phyloP scores from a whole-genome alignment of 2,329 filamentous ascomycete species.

The Ophiostoma quercus region DNA sequence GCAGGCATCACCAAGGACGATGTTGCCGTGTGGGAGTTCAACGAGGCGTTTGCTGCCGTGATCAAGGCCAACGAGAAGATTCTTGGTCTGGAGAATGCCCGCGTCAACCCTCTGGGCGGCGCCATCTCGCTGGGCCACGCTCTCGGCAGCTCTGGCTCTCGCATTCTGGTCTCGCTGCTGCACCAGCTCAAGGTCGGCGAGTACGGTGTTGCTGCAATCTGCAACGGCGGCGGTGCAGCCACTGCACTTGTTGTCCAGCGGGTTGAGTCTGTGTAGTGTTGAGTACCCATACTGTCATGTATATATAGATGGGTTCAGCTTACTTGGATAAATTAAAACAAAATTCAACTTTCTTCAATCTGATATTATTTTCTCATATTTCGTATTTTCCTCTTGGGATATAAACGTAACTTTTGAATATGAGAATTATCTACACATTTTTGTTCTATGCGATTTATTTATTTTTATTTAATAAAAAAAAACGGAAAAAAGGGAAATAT shows the following conservation, averaged over 20 bases:
- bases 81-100: slow-evolving; percentile 70
- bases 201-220: slow-evolving; percentile 93
- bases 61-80: slow-evolving; percentile 90
- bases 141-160: slow-evolving; percentile 84
- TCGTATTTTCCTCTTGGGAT: no score
- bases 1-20: slow-evolving; percentile 89
- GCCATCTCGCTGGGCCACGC: slow-evolving; percentile 91
- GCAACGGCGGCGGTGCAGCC: slow-evolving; percentile 91
- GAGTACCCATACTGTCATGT: neutral
- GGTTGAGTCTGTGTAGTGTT: slow-evolving; percentile 52
- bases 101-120: slow-evolving; percentile 82
- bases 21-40: slow-evolving; percentile 95
- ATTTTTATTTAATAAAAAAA: no score
- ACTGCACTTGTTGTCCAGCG: slow-evolving; percentile 88
- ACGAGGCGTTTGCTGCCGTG: slow-evolving; percentile 94
- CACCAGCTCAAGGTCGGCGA: slow-evolving; percentile 89
- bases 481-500: no score
- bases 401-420: no score
- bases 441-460: no score
- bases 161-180: slow-evolving; percentile 82
- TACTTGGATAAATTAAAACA: neutral
- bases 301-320: neutral
- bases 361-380: no score
- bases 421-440: no score
- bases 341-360: neutral